These are phyloP conservation scores for Crithidia expoeki DNA, from an alignment of 208 protist species.

Conservation along the genomic window DNA sequence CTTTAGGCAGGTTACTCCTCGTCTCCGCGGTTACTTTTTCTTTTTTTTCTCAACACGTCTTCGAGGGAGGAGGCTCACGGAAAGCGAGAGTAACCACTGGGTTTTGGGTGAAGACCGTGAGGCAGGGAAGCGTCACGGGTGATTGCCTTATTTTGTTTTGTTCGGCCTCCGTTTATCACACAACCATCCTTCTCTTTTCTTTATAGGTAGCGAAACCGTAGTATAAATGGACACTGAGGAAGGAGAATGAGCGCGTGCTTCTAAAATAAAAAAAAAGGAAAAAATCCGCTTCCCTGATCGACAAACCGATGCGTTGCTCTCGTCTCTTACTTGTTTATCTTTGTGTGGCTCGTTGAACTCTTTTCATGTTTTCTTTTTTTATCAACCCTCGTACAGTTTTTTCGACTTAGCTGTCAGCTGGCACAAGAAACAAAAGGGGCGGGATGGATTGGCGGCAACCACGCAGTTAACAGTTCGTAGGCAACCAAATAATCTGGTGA, in stretches of 20 bases:
- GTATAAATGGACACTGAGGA: background rate
- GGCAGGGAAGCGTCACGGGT: background rate
- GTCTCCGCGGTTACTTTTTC: background rate
- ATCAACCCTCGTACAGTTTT: background rate
- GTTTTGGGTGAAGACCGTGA: background rate
- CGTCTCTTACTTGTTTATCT: no score
- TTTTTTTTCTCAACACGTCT: background rate
- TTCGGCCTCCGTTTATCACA: background rate
- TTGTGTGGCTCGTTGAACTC: background rate
- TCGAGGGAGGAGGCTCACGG: background rate
- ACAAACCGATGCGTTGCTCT: no score
- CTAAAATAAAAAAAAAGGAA: no score
- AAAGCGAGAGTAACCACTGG: conserved; percentile 4
- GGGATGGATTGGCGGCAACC: background rate
- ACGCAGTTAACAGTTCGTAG: conserved; percentile 15
- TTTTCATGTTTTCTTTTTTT: background rate
- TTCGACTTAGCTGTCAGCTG: background rate
- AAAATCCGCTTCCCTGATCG: no score
- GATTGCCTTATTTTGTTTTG: background rate
- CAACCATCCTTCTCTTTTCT: conserved; percentile 14
- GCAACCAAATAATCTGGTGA: conserved; percentile 12
- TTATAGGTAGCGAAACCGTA: conserved; percentile 10
- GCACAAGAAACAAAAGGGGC: background rate
- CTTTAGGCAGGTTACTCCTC: conserved; percentile 16
- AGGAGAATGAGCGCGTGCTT: no score